Evolutionary conservation across 73 alveolate genomes (phyloP).

Genomic region (Uronychia setigera): DNA sequence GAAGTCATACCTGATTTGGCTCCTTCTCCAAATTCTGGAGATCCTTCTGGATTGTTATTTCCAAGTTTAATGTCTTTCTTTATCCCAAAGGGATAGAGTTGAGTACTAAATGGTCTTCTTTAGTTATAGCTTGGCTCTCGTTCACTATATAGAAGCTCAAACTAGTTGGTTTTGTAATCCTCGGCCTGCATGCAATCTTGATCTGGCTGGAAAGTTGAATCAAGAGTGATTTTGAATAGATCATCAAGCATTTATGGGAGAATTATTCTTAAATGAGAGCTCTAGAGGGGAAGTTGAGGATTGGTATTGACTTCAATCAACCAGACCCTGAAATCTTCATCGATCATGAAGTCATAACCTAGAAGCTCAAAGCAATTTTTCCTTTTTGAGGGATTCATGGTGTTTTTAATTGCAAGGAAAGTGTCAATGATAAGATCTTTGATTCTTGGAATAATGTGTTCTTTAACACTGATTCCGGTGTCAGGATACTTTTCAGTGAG

Average conservation of each 20-base stretch:
- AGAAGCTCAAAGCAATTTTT: constrained; percentile 82
- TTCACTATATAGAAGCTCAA: constrained; percentile 59
- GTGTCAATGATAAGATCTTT: constrained; percentile 87
- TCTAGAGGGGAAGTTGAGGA: constrained; percentile 88
- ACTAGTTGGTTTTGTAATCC: constrained; percentile 28
- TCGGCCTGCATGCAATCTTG: constrained; percentile 2
- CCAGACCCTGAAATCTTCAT: constrained; percentile 92
- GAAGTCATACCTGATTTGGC: too few relatives aligned
- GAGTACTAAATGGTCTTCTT: constrained; percentile 37
- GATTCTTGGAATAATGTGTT: constrained; percentile 84
- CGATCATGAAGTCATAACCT: constrained; percentile 91
- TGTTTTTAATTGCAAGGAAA: constrained; percentile 67
- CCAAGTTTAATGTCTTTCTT: neutral
- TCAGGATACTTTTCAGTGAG: constrained; percentile 70
- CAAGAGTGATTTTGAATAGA: constrained; percentile 76
- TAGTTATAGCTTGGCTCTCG: constrained; percentile 21
- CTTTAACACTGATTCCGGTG: constrained; percentile 63
- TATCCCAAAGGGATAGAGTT: constrained; percentile 31
- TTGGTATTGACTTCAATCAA: constrained; percentile 91
- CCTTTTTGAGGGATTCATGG: constrained; percentile 72
- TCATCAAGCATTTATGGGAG: constrained; percentile 94
- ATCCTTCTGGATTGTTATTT: neutral
- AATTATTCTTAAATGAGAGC: constrained; percentile 67
- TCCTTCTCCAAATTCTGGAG: neutral
- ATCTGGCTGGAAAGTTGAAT: constrained; percentile 35